A percentile compares a stretch with the other conserved stretches of the same genome.
These are phyloP conservation scores for Mycena kentingensis DNA, from an alignment of 768 basidiomycete species.

Conservation along the genomic window DNA sequence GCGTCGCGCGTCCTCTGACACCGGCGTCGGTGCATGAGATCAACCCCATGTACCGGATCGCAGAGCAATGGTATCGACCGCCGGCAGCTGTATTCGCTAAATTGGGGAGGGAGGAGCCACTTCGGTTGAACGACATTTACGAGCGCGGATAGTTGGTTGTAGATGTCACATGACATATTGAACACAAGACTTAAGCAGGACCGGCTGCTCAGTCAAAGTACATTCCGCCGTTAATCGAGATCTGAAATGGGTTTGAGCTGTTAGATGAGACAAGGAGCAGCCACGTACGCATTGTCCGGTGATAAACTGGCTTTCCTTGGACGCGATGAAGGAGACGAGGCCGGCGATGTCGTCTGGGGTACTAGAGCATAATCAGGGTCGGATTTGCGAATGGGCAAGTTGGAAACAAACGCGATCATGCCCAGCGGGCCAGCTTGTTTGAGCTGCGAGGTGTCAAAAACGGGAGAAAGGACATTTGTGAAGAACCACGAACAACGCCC, in stretches of 20 bases:
- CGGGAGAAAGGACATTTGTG: no score
- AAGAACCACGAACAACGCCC: no score
- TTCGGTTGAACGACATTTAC: no score
- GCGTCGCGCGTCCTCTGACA: no score
- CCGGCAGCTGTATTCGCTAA: conserved; percentile 15
- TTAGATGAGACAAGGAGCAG: background rate
- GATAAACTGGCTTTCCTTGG: conserved; percentile 31
- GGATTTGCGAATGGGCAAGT: background rate
- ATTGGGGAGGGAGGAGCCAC: no score
- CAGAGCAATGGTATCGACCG: conserved; percentile 22
- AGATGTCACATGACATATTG: no score
- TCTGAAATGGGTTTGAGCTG: no score
- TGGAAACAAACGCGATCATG: no score
- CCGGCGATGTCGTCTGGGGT: conserved; percentile 26
- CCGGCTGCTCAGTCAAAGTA: background rate
- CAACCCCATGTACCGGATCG: conserved; percentile 22
- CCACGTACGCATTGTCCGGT: conserved; percentile 21
- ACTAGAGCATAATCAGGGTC: background rate
- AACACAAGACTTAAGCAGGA: no score
- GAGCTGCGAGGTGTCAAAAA: no score
- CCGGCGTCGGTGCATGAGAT: conserved; percentile 13
- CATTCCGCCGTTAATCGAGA: background rate
- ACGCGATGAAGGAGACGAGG: conserved; percentile 33
- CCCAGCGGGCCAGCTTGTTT: no score
- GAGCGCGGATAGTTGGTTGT: no score